phyloP scores from a whole-genome alignment of 306 rosid genomes.

The Vicia sativa region DNA sequence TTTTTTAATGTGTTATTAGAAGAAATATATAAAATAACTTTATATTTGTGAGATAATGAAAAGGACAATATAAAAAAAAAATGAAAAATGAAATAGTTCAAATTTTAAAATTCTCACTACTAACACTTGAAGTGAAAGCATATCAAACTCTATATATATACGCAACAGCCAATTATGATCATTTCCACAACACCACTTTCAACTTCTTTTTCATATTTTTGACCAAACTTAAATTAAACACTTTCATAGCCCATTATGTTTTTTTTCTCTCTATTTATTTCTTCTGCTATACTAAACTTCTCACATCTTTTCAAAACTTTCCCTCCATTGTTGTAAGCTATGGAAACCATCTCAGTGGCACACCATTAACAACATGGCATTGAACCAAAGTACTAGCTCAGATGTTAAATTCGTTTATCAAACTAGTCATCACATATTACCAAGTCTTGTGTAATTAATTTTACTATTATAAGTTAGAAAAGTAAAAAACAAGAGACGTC shows the following conservation, averaged over 20 bases:
- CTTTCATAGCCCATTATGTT: background rate
- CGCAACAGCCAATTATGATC: constrained; percentile 32
- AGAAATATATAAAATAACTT: no score
- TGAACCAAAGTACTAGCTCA: background rate
- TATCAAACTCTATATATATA: background rate
- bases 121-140: constrained; percentile 28
- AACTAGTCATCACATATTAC: constrained; percentile 5
- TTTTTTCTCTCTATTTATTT: constrained; percentile 14
- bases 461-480: no score
- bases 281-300: background rate
- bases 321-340: constrained; percentile 48
- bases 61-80: no score
- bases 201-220: background rate
- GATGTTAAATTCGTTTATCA: background rate
- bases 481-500: no score
- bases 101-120: constrained; percentile 7
- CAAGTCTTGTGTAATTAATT: no score
- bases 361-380: no score
- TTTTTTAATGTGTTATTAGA: no score
- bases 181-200: constrained; percentile 13
- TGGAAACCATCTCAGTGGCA: constrained; percentile 77
- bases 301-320: constrained; percentile 37
- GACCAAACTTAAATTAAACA: constrained; percentile 10
- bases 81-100: background rate
- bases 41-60: no score